Conservation (phyloP, 495 filamentous ascomycete species). For the Hyaloscypha finlandica region DNA sequence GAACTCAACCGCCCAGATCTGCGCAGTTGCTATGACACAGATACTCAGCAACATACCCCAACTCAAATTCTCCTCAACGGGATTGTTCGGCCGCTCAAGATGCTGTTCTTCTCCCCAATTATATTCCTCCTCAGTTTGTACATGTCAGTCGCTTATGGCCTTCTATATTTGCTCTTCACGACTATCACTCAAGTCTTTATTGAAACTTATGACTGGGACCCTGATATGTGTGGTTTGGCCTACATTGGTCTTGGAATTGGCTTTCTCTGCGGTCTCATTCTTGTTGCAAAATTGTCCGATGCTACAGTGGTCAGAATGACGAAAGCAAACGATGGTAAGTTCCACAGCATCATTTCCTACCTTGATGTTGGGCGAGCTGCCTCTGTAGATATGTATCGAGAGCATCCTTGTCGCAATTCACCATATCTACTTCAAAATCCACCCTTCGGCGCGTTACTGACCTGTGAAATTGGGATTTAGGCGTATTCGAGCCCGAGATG, state of each 20-base stretch:
- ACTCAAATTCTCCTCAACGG: constrained; percentile 35
- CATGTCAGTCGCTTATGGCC: constrained; percentile 74
- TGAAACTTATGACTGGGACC: constrained; percentile 50
- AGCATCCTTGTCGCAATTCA: neutral
- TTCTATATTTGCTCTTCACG: constrained; percentile 79
- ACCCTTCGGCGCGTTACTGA: neutral
- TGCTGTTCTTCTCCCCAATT: constrained; percentile 59
- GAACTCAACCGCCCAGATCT: constrained; percentile 41
- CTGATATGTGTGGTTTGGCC: constrained; percentile 43
- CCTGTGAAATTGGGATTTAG: neutral
- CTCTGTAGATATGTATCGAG: neutral
- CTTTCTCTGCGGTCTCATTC: constrained; percentile 37
- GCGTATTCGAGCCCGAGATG: constrained; percentile 61
- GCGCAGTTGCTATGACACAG: constrained; percentile 38
- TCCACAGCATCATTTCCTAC: too few relatives aligned
- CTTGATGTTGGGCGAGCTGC: too few relatives aligned
- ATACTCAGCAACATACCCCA: constrained; percentile 25
- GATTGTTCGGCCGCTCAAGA: constrained; percentile 52
- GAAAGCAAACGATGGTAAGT: constrained; percentile 42
- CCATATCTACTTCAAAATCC: neutral
- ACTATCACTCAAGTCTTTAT: constrained; percentile 67
- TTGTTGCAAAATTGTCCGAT: constrained; percentile 41
- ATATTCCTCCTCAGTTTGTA: constrained; percentile 68
- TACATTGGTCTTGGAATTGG: constrained; percentile 53
- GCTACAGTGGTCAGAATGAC: constrained; percentile 43